Base-by-base conservation (phyloP, 2,329 filamentous ascomycete genomes). In the Pseudogymnoascus sp. region DNA sequence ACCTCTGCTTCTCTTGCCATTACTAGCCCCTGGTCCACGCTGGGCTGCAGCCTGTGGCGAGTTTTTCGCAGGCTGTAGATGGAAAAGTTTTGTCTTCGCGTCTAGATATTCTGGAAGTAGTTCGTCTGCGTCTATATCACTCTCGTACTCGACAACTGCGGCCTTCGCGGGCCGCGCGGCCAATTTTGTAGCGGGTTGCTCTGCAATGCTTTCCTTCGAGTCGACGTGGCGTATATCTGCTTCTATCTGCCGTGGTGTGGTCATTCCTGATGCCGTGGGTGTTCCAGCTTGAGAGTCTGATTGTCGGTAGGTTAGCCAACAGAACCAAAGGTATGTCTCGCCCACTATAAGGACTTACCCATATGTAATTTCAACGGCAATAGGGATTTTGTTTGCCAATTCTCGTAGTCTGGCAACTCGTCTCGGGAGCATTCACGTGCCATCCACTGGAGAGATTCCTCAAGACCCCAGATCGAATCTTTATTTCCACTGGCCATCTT, bases 381-480 rank as follows among this genome's bases (percentile, higher is more conserved):
- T 18, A 67, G 35, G 9, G 39, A 58, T 60, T 67, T 70, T 23
- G 67, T 63, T 41, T 68, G 65, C 58, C 71, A 74, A 60, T 77
- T 78, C 18, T 88, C 84, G 70, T 94, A 95, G 52, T 83, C 79
- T 5, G 88, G 88, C 34, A 92, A 77, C 66, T 92, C 86, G 0
- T 84, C 81, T 63, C 79, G 75, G 12, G 79, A 75, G 66, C 86
- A 89, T 69, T 94, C 83, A 64, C 89, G 77, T n/a, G 90, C 89
- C 59, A 97, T 79, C 90, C 91, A 96, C 67, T 96, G 90, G 18
- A 99, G 72, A 23, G 89, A 85, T 73, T 96, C 92, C 63, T 95
- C 87, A 34, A 97, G 75, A 8, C 92, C 91, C 89, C 90, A 95
- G 12, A 91, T 81, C 41, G 79, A 79, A 64, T 90, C 88, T 65